These are phyloP conservation scores for Pneumocystis oryctolagi DNA, from an alignment of 1,139 yeast species.

Conservation along the genomic window DNA sequence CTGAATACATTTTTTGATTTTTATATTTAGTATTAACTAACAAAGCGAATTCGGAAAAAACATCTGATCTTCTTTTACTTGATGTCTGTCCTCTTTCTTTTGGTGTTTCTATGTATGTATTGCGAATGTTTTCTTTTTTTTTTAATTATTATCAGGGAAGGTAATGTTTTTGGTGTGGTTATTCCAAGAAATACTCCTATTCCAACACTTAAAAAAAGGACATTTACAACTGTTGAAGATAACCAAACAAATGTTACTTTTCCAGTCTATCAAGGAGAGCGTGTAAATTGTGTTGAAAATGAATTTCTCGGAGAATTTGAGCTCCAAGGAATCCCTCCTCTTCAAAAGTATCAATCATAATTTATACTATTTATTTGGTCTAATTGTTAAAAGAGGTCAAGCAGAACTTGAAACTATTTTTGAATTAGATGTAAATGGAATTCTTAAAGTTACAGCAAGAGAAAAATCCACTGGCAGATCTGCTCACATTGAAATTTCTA, in stretches of 20 bases:
- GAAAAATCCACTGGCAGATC: constrained; percentile 99
- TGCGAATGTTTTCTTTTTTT: not conserved
- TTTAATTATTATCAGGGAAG: constrained; percentile 2
- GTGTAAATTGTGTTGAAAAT: constrained; percentile 99
- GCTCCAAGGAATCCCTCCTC: constrained; percentile 97
- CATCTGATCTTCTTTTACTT: constrained; percentile 91
- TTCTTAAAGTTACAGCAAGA: constrained; percentile 97
- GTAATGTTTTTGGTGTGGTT: constrained; percentile 90
- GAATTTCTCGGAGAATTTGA: constrained; percentile 98
- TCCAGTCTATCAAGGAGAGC: constrained; percentile 99
- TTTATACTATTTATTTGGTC: constrained; percentile 98
- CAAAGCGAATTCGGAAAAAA: constrained; percentile 91
- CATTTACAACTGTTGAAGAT: constrained; percentile 99
- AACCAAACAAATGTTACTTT: constrained; percentile 98
- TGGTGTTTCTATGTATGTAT: constrained; percentile 99
- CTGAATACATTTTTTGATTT: not conserved
- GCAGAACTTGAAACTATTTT: constrained; percentile 99
- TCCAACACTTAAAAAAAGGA: constrained; percentile 98
- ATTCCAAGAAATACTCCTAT: constrained; percentile 99
- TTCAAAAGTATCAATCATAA: constrained; percentile 99
- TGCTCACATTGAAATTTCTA: constrained; percentile 98
- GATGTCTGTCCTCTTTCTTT: constrained; percentile 97
- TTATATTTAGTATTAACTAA: constrained; percentile 57
- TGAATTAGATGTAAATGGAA: constrained; percentile 99
- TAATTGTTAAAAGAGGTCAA: constrained; percentile 99